Base-by-base conservation (phyloP, 768 basidiomycete species). In the Russula brevipes region DNA sequence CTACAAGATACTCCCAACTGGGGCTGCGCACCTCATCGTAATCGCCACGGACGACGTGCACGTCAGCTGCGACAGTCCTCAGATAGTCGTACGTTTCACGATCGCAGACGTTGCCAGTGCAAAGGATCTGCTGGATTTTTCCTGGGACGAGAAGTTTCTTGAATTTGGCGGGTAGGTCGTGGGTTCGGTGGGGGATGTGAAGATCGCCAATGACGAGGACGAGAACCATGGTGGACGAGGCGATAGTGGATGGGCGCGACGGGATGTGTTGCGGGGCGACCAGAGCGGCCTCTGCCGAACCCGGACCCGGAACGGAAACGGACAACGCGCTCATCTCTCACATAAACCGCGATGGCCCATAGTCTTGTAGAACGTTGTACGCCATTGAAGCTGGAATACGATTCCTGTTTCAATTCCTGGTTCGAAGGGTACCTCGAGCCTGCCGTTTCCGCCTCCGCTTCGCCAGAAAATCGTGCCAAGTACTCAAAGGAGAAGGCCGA, bases 191-290 rank as follows among this genome's bases (percentile, higher is more conserved):
- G 1, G 97, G 97, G 71, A 98, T 98, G 74, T 98, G 95, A 24
- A 98, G 83, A 79, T 99, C 97, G 56, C 96, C 96, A 67, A 98
- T 93, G 70, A 97, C 85, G 60, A 98, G 89, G 46, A 99, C 96
- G 67, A 98, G 88, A 55, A 94, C 89, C 86, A 96, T 93, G 63
- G 70, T 71, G 19, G 47, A 41, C 17, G 30, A 35, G 46, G 35
- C 11, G 38, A 35, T 8, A 11, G 30, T 16, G 31, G 24, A 12
- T 4, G 24, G 36, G n/a, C 17, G 52, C 19, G 31, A 8, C 10
- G 14, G 30, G 46, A 24, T 24, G 24, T 24, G 24, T 24, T 24
- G 24, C 24, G 24, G 24, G 24, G 14, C 12, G 50, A 51, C 36
- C 9, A 9, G 30, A 42, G n/a, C 42, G 42, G 62, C 36, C 38